A percentile compares a stretch with the other conserved stretches of the same genome.
Conservation (phyloP, 352 stramenopile species). For the Blastocystis sp. region DNA sequence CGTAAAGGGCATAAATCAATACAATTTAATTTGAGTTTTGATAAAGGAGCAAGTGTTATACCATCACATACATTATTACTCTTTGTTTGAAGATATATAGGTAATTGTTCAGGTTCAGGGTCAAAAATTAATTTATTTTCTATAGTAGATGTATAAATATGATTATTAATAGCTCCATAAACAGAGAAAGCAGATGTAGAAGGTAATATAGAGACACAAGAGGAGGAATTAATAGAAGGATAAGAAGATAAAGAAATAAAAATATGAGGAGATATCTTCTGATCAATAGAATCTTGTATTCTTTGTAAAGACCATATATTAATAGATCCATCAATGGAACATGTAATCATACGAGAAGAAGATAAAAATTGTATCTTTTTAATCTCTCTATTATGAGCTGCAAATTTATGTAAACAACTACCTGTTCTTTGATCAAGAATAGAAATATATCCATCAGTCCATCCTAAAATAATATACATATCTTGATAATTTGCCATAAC, state of each 20-base stretch:
- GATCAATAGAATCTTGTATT: too few species aligned
- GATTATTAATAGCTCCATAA: not conserved
- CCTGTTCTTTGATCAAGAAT: conserved; percentile 15
- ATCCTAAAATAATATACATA: conserved; percentile 2
- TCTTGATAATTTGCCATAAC: conserved; percentile 4
- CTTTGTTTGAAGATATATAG: conserved; percentile 10
- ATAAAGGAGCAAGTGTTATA: conserved; percentile 18
- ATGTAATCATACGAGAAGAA: not conserved
- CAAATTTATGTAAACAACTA: conserved; percentile 5
- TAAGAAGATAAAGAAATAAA: not conserved
- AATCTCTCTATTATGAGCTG: conserved; percentile 1
- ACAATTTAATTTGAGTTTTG: conserved; percentile 18
- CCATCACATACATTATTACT: conserved; percentile 13
- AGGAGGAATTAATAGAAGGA: not conserved
- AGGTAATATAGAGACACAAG: not conserved
- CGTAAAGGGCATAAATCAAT: conserved; percentile 16
- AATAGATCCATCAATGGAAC: conserved; percentile 11
- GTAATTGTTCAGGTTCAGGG: too few species aligned
- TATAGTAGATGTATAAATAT: not conserved
- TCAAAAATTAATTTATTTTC: too few species aligned
- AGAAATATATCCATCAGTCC: conserved; percentile 6
- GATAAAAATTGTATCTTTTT: conserved; percentile 14
- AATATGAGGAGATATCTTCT: not conserved
- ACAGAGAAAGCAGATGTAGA: not conserved
- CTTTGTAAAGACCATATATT: conserved; percentile 8